A percentile compares a stretch with the other conserved stretches of the same genome.
These are phyloP conservation scores for Seiridium unicorne DNA, from an alignment of 2,329 filamentous ascomycete genomes.

Conservation along the genomic window DNA sequence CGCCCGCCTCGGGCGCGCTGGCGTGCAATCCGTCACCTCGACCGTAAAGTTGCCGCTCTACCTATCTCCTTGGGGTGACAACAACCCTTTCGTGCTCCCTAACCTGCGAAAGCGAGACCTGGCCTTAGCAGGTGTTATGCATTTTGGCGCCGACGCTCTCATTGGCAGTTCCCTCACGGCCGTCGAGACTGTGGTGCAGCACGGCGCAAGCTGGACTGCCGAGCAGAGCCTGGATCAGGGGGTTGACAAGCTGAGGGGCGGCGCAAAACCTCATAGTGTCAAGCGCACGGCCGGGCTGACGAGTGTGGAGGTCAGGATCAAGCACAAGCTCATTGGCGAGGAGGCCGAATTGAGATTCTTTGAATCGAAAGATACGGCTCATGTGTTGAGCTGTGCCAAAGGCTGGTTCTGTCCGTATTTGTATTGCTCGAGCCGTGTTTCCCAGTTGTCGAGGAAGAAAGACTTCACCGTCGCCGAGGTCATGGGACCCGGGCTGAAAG, in stretches of 20 bases:
- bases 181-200: slow-evolving; percentile 13
- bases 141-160: slow-evolving; percentile 17
- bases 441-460: slow-evolving; percentile 14
- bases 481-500: slow-evolving; percentile 13
- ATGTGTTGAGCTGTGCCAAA: slow-evolving; percentile 15
- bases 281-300: slow-evolving; percentile 14
- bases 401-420: slow-evolving; percentile 19
- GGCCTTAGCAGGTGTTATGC: slow-evolving; percentile 17
- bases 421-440: slow-evolving; percentile 14
- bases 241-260: slow-evolving; percentile 11
- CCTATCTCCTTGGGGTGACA: slow-evolving; percentile 19
- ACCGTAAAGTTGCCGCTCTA: slow-evolving; percentile 16
- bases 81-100: slow-evolving; percentile 16
- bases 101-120: slow-evolving; percentile 18
- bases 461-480: slow-evolving; percentile 16
- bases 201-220: slow-evolving; percentile 13
- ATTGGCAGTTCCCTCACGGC: slow-evolving; percentile 15
- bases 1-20: slow-evolving; percentile 14
- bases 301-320: slow-evolving; percentile 14
- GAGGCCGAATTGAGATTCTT: slow-evolving; percentile 14
- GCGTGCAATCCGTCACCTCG: slow-evolving; percentile 15
- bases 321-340: slow-evolving; percentile 18
- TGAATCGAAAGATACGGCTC: slow-evolving; percentile 8
- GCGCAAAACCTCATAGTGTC: slow-evolving; percentile 7
- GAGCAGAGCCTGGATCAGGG: slow-evolving; percentile 16